phyloP scores from a whole-genome alignment of 73 alveolate genomes.

The Tetrahymena thermophila region DNA sequence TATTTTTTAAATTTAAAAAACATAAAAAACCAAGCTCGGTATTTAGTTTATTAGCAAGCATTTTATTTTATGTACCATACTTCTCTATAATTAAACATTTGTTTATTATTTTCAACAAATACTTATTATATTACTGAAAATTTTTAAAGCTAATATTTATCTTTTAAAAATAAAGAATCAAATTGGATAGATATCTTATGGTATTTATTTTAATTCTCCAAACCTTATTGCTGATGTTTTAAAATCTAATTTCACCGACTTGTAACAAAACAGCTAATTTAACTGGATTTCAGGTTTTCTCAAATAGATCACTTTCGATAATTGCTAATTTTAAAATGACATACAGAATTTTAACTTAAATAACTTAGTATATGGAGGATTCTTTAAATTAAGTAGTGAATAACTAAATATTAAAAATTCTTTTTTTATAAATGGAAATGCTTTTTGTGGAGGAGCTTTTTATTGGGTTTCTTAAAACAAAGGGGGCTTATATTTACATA shows the following conservation, averaged over 20 bases:
- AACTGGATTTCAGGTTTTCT: background rate
- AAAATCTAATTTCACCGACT: background rate
- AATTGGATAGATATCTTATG: background rate
- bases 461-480: background rate
- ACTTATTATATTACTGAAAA: too few relatives aligned
- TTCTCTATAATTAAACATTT: too few relatives aligned
- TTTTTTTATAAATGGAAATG: background rate
- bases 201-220: background rate
- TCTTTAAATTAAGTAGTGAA: background rate
- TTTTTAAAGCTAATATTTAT: too few relatives aligned
- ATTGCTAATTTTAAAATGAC: background rate
- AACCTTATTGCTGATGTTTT: background rate
- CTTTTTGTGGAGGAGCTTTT: background rate
- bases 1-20: too few relatives aligned
- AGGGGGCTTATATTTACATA: background rate
- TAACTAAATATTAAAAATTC: background rate
- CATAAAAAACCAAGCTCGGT: too few relatives aligned
- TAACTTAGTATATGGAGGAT: background rate
- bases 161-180: background rate
- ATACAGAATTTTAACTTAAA: background rate
- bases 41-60: too few relatives aligned
- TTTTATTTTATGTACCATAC: too few relatives aligned
- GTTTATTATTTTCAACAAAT: too few relatives aligned
- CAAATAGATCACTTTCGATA: background rate
- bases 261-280: background rate